Evolutionary conservation across 2,329 filamentous ascomycete species (phyloP).

Genomic region (Arthroderma sp.): DNA sequence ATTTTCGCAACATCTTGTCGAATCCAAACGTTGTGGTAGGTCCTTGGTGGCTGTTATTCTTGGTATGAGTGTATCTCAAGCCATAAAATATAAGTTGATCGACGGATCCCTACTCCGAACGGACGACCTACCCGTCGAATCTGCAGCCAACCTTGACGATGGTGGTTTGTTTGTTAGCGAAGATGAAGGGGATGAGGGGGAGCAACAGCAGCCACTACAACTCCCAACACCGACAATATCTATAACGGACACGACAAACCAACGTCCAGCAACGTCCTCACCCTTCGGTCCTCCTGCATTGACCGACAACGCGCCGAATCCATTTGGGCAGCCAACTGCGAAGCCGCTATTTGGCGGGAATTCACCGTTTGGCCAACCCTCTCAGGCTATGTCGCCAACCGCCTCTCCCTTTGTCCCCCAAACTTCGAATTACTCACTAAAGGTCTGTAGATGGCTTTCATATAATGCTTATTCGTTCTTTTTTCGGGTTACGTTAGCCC

Average conservation of each 20-base stretch:
- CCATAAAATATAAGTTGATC: slow-evolving; percentile 37
- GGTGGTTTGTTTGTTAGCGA: slow-evolving; percentile 27
- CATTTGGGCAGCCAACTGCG: too few species aligned
- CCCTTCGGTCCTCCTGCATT: neutral
- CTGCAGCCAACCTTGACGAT: slow-evolving; percentile 17
- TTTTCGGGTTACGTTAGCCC: neutral
- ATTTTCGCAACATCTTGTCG: slow-evolving; percentile 42
- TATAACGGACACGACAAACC: neutral
- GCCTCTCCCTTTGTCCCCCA: slow-evolving; percentile 9
- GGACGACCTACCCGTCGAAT: slow-evolving; percentile 15
- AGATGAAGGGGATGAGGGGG: slow-evolving; percentile 19
- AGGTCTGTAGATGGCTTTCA: neutral
- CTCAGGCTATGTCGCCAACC: slow-evolving; percentile 8
- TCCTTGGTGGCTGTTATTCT: slow-evolving; percentile 44
- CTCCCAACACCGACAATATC: neutral
- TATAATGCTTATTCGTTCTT: neutral
- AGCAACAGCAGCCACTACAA: neutral
- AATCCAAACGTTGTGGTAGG: slow-evolving; percentile 44
- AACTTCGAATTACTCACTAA: neutral
- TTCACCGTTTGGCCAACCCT: neutral
- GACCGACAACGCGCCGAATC: too few species aligned
- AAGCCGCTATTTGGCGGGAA: neutral
- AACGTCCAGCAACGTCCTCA: neutral
- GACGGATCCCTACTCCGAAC: slow-evolving; percentile 26
- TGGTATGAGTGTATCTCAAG: slow-evolving; percentile 41